Evolutionary conservation across 257 asterid species (phyloP).

Genomic region (Datura wrightii): DNA sequence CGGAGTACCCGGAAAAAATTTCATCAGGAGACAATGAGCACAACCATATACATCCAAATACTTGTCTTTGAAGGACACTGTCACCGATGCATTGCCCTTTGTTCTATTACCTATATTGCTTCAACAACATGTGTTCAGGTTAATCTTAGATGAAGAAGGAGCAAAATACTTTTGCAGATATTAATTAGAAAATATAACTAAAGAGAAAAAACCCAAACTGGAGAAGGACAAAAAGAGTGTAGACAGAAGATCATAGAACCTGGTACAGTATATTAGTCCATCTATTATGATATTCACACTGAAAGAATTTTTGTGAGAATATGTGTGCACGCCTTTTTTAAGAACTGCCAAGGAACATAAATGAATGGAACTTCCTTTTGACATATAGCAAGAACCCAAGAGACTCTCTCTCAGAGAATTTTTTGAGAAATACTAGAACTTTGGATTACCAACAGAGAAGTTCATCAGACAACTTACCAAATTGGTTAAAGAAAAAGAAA

Average conservation of each 20-base stretch:
- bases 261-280: not conserved
- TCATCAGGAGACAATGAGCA: not conserved
- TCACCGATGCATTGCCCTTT: not conserved
- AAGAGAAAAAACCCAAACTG: not conserved
- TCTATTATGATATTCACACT: not conserved
- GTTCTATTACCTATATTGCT: conserved; percentile 1
- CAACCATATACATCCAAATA: not conserved
- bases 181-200: not conserved
- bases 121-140: not conserved
- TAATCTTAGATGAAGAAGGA: conserved; percentile 2
- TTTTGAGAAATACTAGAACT: not conserved
- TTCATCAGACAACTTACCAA: not conserved
- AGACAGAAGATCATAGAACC: conserved; percentile 3
- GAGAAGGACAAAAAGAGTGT: not conserved
- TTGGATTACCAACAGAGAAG: conserved; percentile 1
- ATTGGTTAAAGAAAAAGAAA: not conserved
- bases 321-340: not conserved
- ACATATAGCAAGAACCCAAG: conserved; percentile 12
- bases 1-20: not conserved
- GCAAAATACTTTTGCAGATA: not conserved
- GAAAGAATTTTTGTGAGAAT: not conserved
- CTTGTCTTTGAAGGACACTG: not conserved
- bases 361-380: not conserved
- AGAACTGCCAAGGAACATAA: not conserved
- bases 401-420: not conserved